Conservation (phyloP, 495 filamentous ascomycete genomes). For the Talaromyces thailandensis region DNA sequence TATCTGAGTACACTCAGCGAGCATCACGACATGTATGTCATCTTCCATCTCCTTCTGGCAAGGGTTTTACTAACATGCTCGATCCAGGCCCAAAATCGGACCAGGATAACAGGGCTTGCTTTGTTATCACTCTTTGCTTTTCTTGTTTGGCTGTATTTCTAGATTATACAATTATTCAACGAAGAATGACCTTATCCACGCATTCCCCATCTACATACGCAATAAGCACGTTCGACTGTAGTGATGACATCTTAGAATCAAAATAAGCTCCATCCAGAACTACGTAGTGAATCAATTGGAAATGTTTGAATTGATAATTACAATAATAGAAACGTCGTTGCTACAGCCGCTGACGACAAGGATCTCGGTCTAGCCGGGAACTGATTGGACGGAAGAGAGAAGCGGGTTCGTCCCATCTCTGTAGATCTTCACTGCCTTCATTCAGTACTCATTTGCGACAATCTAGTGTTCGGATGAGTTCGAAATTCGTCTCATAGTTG, state of each 20-base stretch:
- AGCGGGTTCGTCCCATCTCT: not conserved
- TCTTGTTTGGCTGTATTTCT: conserved; percentile 2
- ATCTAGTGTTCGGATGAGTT: not conserved
- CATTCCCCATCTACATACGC: not conserved
- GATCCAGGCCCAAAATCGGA: conserved; percentile 59
- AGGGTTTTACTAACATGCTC: conserved; percentile 8
- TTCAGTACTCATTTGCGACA: not conserved
- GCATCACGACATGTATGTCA: conserved; percentile 86
- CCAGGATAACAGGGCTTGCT: conserved; percentile 43
- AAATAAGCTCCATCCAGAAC: not conserved
- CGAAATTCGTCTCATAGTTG: not conserved
- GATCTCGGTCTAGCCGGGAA: not conserved
- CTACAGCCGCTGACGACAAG: conserved; percentile 5
- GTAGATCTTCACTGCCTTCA: not conserved
- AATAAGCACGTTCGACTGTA: not conserved
- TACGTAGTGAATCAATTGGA: not conserved
- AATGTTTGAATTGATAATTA: not conserved
- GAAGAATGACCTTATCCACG: not conserved
- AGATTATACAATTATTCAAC: not conserved
- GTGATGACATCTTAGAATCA: not conserved
- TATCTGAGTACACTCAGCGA: conserved; percentile 87
- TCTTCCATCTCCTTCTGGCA: conserved; percentile 3
- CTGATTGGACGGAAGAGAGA: not conserved
- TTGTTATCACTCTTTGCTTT: not conserved
- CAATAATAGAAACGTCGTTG: not conserved